Evolutionary conservation across 371 early-diverging fungal genomes (phyloP).

Genomic region (Cokeromyces recurvatus): DNA sequence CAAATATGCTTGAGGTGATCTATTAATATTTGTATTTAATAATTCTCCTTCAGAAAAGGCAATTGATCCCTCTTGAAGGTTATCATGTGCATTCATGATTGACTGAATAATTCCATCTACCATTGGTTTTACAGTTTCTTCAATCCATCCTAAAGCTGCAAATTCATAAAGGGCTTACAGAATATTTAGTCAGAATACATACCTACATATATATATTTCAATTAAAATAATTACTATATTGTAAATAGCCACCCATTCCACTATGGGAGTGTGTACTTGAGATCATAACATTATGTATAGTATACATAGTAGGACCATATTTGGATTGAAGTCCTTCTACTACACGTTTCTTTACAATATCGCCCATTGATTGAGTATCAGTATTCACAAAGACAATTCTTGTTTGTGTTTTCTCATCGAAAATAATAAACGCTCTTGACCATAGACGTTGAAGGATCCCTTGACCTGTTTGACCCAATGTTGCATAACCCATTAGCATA

Average conservation of each 20-base stretch:
- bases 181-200: background rate
- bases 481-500: constrained; percentile 56
- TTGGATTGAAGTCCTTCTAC: constrained; percentile 20
- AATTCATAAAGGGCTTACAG: constrained; percentile 32
- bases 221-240: constrained; percentile 48
- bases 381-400: constrained; percentile 54
- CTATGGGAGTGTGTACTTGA: constrained; percentile 66
- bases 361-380: constrained; percentile 45
- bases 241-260: constrained; percentile 42
- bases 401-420: constrained; percentile 4
- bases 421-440: constrained; percentile 52
- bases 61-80: constrained; percentile 34
- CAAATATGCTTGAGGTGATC: constrained; percentile 54
- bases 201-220: too few species aligned
- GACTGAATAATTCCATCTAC: constrained; percentile 51
- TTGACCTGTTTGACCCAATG: constrained; percentile 41
- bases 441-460: constrained; percentile 53
- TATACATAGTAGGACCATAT: constrained; percentile 23
- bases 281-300: constrained; percentile 54
- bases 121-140: constrained; percentile 47
- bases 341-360: constrained; percentile 32
- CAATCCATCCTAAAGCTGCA: constrained; percentile 35
- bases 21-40: constrained; percentile 49
- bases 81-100: constrained; percentile 50
- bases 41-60: constrained; percentile 33